Conservation (phyloP, 148 eudicot species). For the Agrostemma githago region DNA sequence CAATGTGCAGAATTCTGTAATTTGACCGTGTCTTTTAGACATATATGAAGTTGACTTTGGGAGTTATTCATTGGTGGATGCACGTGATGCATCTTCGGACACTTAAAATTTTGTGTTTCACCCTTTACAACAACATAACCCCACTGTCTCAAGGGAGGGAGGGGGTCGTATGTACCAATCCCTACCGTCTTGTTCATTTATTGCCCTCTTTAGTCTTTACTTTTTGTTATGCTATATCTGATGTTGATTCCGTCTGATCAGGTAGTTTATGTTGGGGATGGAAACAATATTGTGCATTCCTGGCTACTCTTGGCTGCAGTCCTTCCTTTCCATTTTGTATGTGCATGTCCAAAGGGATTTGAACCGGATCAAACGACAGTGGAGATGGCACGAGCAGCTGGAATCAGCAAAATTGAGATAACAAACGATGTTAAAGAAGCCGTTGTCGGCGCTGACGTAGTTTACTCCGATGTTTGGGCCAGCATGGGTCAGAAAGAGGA, state of each 20-base stretch:
- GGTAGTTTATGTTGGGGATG: constrained; percentile 99
- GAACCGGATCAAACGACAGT: constrained; percentile 83
- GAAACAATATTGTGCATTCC: constrained; percentile 89
- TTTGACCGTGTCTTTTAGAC: background rate
- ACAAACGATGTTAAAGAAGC: constrained; percentile 86
- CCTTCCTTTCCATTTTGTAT: constrained; percentile 89
- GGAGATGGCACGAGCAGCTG: constrained; percentile 64
- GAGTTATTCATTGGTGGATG: background rate
- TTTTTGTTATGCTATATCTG: background rate
- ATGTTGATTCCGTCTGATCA: constrained; percentile 22
- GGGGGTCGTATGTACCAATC: too few relatives aligned
- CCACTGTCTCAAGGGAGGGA: too few relatives aligned
- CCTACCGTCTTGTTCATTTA: background rate
- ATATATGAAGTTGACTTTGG: background rate
- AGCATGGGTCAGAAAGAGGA: constrained; percentile 99
- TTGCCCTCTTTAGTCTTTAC: background rate
- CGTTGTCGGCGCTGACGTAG: constrained; percentile 93
- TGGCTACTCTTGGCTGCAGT: constrained; percentile 81
- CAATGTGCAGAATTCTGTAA: background rate
- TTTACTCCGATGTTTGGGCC: constrained; percentile 99
- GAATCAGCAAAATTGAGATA: constrained; percentile 85
- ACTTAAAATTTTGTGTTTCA: background rate
- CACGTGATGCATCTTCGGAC: background rate
- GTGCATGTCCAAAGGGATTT: constrained; percentile 93
- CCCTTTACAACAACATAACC: background rate